These are phyloP conservation scores for Aleurites moluccanus DNA, from an alignment of 441 rosid genomes.

Conservation along the genomic window DNA sequence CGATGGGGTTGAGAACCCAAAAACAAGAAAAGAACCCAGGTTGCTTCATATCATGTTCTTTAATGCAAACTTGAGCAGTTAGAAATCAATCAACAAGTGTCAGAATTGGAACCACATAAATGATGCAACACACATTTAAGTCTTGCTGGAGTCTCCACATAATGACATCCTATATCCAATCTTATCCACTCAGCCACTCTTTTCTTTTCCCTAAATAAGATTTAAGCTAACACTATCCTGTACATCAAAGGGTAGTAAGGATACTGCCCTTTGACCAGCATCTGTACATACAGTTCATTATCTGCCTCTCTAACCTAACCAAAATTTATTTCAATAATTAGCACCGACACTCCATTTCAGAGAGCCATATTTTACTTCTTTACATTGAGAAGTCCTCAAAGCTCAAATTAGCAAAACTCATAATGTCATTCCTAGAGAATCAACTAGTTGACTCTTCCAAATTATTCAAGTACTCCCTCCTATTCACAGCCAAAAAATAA, in stretches of 20 bases:
- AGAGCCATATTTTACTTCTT: background rate
- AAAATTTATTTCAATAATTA: background rate
- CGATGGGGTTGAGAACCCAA: background rate
- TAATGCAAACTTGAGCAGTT: constrained; percentile 2
- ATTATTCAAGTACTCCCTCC: background rate
- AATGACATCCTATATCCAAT: background rate
- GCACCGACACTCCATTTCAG: background rate
- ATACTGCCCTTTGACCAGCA: background rate
- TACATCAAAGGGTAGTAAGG: background rate
- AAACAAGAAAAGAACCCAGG: background rate
- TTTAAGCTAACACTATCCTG: background rate
- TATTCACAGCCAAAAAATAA: background rate
- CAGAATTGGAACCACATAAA: background rate
- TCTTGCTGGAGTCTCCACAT: background rate
- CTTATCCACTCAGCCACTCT: background rate
- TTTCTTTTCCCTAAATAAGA: constrained; percentile 2
- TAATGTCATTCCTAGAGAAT: background rate
- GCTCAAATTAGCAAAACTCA: background rate
- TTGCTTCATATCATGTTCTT: background rate
- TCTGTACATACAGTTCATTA: background rate
- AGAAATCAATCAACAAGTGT: background rate
- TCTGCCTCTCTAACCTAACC: background rate
- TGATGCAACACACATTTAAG: background rate
- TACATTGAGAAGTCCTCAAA: background rate
- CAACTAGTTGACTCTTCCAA: background rate